These are phyloP conservation scores for Heterobasidion annosum DNA, from an alignment of 1,284 basidiomycete species.

Conservation along the genomic window DNA sequence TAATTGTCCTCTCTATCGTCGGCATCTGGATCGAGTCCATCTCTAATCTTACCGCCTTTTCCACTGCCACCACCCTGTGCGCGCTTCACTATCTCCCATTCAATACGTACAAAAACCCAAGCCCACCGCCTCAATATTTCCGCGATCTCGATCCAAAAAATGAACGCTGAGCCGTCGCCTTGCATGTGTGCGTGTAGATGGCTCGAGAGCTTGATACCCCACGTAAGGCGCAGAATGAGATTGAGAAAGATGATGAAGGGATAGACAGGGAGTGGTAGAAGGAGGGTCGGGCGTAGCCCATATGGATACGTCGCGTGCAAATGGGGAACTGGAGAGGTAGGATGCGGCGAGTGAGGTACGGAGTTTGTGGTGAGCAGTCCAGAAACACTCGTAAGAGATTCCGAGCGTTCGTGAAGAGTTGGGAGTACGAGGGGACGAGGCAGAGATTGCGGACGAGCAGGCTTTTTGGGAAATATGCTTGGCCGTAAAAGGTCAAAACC, in stretches of 20 bases:
- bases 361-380: neutral
- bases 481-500: slow-evolving; percentile 71
- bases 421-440: slow-evolving; percentile 35
- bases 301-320: slow-evolving; percentile 28
- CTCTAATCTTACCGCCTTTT: neutral
- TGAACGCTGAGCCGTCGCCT: slow-evolving; percentile 57
- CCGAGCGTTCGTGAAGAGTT: slow-evolving; percentile 28
- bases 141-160: slow-evolving; percentile 87
- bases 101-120: slow-evolving; percentile 95
- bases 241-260: slow-evolving; percentile 81
- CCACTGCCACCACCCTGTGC: slow-evolving; percentile 10
- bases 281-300: slow-evolving; percentile 63
- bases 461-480: slow-evolving; percentile 15
- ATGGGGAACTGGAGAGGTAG: slow-evolving; percentile 1
- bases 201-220: slow-evolving; percentile 87
- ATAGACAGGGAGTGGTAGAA: slow-evolving; percentile 82
- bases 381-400: slow-evolving; percentile 3
- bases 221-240: slow-evolving; percentile 87
- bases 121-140: slow-evolving; percentile 89
- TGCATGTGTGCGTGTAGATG: slow-evolving; percentile 83
- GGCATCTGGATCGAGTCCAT: neutral
- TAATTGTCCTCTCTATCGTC: neutral
- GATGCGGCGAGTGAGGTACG: neutral
- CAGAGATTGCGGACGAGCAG: slow-evolving; percentile 18
- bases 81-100: slow-evolving; percentile 82